Base-by-base conservation (phyloP, 352 stramenopile genomes). In the Globisporangium splendens region DNA sequence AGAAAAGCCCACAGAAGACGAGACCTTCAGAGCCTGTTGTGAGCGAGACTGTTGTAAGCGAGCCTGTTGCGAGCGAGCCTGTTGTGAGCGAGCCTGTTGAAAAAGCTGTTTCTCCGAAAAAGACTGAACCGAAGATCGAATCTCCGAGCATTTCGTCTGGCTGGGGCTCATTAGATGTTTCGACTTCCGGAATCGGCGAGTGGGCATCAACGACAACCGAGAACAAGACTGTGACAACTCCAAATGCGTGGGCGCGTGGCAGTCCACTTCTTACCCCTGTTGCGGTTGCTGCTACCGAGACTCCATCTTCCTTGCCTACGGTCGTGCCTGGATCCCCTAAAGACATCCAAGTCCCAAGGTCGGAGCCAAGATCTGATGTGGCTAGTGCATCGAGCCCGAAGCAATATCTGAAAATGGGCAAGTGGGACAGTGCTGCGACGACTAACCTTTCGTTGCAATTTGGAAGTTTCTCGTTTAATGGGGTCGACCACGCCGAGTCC, bases 371-470 rank as follows among this genome's bases (percentile, higher is more conserved):
- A 15, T 80, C 75, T 24, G 72, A 64, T 20, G 50, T 54, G 21
- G 52, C 57, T 5, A 54, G 49, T 17, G 41, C 63, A 1, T 48
- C 75, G 0, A 91, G 80, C 50, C 83, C 83, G 48, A 88, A 88
- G 44, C 78, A 80, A 56, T 93, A 93, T 62, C 72, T 95, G 3
- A 91, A 90, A 61, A 84, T 95, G 66, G 86, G 86, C 54, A 88
- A 87, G 52, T 95, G 86, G 86, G 86, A 93, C 41, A 88, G 62
- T 44, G 77, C 72, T 10, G 79, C 73, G 12, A 65, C 79, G 17
- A 67, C 81, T 3, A 91, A 93, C 63, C 59, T 95, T 21, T 90
- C 83, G 47, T 75, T 95, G 35, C 86, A 95, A 67, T 95, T 95
- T 70, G 86, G 86, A 13, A 95, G 86, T 70, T 95, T 95, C 22